Base-by-base conservation (phyloP, 352 stramenopile species). In the Globisporangium orthogonon region DNA sequence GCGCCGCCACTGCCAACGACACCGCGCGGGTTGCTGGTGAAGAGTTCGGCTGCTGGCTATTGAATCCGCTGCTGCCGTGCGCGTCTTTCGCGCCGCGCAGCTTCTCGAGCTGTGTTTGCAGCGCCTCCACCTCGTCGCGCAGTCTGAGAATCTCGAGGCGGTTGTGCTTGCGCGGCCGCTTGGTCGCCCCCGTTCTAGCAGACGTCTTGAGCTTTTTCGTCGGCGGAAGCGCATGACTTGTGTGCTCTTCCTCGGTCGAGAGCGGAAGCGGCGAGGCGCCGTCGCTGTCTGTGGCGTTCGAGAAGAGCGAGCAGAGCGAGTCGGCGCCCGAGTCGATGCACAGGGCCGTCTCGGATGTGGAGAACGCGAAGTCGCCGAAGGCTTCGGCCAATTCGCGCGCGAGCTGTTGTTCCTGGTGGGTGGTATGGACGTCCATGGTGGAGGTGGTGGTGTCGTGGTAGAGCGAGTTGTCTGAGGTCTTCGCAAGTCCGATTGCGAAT, bases 121-220 rank as follows among this genome's bases (percentile, higher is more conserved):
- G 43, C 17, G 48, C 49, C 48, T 57, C 56, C 4, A 62, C 13
- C 17, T 56, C 18, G 31, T 56, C n/a, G 40, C 41, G 48, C 7
- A 62, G 50, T 18, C 45, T 52, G 47, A 62, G 30, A n/a, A 62
- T 56, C 50, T 62, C 56, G 46, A 54, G 35, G 28, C 54, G 45
- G 10, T 54, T 54, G 37, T 50, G 54, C 30, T 60, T 60, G 33
- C 54, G 54, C 23, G 47, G 46, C 0, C 14, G 35, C 35, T 54
- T 60, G 35, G n/a, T 15, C 1, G 37, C 10, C 10, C 2, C 13
- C 3, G 13, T 46, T 11, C 2, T 5, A 10, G 37, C 37, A 40
- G 35, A 4, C 37, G 43, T 29, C n/a, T 37, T 37, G 31, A 9
- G 31, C 31, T 37, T 37, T 9, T 37, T 37, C 6, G 6, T 37